phyloP scores from a whole-genome alignment of 2,329 filamentous ascomycete species.

The Penicillium aurantiogriseum region DNA sequence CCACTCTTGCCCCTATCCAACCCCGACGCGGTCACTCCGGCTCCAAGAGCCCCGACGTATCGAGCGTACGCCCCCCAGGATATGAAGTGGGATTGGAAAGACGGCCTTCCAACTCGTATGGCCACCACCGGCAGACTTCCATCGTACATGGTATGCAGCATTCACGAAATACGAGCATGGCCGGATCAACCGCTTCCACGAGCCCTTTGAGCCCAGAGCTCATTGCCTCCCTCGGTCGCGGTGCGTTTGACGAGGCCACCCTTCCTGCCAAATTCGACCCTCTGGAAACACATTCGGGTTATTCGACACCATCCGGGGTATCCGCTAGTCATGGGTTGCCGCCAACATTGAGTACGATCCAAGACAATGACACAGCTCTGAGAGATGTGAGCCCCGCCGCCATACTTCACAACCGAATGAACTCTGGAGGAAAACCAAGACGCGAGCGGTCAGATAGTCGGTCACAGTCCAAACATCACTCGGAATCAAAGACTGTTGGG shows the following conservation, averaged over 20 bases:
- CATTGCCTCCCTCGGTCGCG: constrained; percentile 66
- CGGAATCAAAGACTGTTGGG: constrained; percentile 88
- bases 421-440: constrained; percentile 64
- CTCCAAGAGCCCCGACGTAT: constrained; percentile 44
- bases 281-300: constrained; percentile 30
- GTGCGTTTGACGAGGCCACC: constrained; percentile 49
- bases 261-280: constrained; percentile 34
- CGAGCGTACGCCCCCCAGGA: constrained; percentile 34
- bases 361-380: constrained; percentile 37
- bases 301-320: constrained; percentile 44
- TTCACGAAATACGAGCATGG: constrained; percentile 76
- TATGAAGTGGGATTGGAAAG: constrained; percentile 43
- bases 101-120: constrained; percentile 59
- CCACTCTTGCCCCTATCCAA: constrained; percentile 37
- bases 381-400: constrained; percentile 27
- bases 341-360: constrained; percentile 37
- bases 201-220: constrained; percentile 87
- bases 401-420: constrained; percentile 42
- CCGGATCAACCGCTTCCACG: constrained; percentile 63
- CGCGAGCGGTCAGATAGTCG: constrained; percentile 72
- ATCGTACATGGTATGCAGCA: constrained; percentile 96
- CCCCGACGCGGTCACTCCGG: constrained; percentile 42
- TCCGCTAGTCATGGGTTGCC: constrained; percentile 26
- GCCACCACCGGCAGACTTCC: constrained; percentile 92
- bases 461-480: constrained; percentile 69